These are phyloP conservation scores for Tephrocybe sp. DNA, from an alignment of 768 basidiomycete species.

Conservation along the genomic window DNA sequence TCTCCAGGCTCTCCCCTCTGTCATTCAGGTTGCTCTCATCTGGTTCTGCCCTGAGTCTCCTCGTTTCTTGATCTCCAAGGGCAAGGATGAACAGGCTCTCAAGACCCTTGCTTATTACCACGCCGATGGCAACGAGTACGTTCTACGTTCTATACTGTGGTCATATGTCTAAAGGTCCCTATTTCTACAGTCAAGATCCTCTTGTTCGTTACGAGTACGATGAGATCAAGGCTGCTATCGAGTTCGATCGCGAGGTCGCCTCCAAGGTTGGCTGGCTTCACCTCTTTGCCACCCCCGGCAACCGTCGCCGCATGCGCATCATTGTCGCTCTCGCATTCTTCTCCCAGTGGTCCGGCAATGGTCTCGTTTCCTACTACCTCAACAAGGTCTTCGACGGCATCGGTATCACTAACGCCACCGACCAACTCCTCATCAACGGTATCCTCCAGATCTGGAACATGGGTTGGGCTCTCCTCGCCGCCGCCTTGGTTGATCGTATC, in stretches of 20 bases:
- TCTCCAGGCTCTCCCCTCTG: slow-evolving; percentile 67
- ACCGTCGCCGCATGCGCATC: slow-evolving; percentile 52
- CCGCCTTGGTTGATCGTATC: slow-evolving; percentile 47
- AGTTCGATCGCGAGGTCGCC: slow-evolving; percentile 39
- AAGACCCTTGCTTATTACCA: slow-evolving; percentile 54
- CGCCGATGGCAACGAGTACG: slow-evolving; percentile 43
- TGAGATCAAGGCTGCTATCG: slow-evolving; percentile 61
- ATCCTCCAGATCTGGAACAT: slow-evolving; percentile 56
- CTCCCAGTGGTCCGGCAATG: slow-evolving; percentile 58
- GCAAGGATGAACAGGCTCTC: slow-evolving; percentile 66
- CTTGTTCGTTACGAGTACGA: slow-evolving; percentile 60
- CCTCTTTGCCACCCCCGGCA: slow-evolving; percentile 48
- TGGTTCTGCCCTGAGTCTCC: slow-evolving; percentile 81
- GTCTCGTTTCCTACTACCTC: slow-evolving; percentile 41
- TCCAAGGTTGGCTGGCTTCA: slow-evolving; percentile 41
- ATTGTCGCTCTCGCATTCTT: slow-evolving; percentile 59
- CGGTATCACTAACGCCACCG: slow-evolving; percentile 46
- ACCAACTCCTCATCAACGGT: slow-evolving; percentile 47
- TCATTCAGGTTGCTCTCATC: slow-evolving; percentile 63
- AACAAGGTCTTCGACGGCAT: slow-evolving; percentile 52
- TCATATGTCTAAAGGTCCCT: not conserved
- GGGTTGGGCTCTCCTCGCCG: slow-evolving; percentile 45
- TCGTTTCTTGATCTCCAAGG: slow-evolving; percentile 78
- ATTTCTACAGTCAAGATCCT: slow-evolving; percentile 40
- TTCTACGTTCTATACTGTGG: not conserved